Conservation (phyloP, 495 filamentous ascomycete genomes). For the Cairneyella variabilis region DNA sequence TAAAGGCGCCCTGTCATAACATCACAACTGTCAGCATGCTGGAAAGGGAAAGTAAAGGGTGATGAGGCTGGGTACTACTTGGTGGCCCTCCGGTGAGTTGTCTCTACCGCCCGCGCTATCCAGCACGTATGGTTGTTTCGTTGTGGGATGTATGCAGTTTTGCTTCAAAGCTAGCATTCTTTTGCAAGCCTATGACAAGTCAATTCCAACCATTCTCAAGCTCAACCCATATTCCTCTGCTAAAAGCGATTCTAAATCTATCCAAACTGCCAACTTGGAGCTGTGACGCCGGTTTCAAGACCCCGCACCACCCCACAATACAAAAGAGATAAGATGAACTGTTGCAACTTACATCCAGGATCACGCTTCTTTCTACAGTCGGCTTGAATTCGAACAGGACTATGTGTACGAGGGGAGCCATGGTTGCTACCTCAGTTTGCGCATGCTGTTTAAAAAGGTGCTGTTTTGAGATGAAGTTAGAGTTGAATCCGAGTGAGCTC, state of each 20-base stretch:
- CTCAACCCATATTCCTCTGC: too few species aligned
- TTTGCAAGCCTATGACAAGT: constrained; percentile 25
- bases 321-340: background rate
- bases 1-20: constrained; percentile 25
- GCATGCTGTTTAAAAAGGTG: too few species aligned
- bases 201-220: too few species aligned
- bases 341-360: constrained; percentile 20
- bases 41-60: background rate
- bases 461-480: too few species aligned
- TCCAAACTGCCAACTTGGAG: too few species aligned
- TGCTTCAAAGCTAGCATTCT: constrained; percentile 34
- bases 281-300: too few species aligned
- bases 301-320: constrained; percentile 6
- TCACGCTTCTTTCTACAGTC: constrained; percentile 5
- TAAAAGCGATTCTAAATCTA: too few species aligned
- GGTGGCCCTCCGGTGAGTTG: constrained; percentile 59
- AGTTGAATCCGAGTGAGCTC: too few species aligned
- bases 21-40: background rate
- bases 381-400: constrained; percentile 29
- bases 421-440: background rate
- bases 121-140: constrained; percentile 54
- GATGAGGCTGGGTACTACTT: constrained; percentile 39
- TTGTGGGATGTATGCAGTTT: constrained; percentile 45
- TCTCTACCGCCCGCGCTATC: constrained; percentile 56
- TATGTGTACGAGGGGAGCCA: constrained; percentile 25